Evolutionary conservation across 768 basidiomycete genomes (phyloP).

Genomic region (Kwoniella newhampshirensis): DNA sequence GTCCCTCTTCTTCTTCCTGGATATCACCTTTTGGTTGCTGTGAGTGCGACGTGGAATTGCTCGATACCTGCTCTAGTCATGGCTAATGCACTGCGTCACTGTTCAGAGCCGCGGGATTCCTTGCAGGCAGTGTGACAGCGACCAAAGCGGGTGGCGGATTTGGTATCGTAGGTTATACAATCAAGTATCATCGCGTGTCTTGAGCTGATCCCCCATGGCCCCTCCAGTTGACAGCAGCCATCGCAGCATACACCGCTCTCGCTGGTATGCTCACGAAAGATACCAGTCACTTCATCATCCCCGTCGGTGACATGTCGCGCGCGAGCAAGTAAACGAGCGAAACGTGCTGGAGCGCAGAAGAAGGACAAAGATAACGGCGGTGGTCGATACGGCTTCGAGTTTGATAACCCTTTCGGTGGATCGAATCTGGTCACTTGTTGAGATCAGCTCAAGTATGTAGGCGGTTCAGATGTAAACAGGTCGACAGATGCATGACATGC

Average conservation of each 20-base stretch:
- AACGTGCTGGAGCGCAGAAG: too few species aligned
- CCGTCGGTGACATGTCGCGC: slow-evolving; percentile 46
- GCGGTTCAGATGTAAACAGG: too few species aligned
- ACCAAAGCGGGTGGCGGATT: slow-evolving; percentile 53
- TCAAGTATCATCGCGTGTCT: neutral
- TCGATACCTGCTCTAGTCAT: neutral
- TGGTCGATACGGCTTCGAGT: too few species aligned
- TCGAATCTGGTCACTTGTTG: too few species aligned
- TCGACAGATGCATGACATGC: too few species aligned
- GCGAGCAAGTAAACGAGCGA: slow-evolving; percentile 6
- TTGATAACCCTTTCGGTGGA: too few species aligned
- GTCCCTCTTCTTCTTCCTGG: slow-evolving; percentile 61
- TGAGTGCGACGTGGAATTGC: slow-evolving; percentile 13
- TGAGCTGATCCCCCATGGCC: neutral
- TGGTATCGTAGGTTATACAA: slow-evolving; percentile 46
- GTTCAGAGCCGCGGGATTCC: slow-evolving; percentile 53
- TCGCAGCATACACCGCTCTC: slow-evolving; percentile 52
- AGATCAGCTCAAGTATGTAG: too few species aligned
- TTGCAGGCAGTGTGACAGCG: slow-evolving; percentile 39
- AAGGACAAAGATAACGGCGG: too few species aligned
- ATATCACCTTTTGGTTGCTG: slow-evolving; percentile 57
- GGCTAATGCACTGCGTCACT: too few species aligned
- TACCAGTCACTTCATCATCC: slow-evolving; percentile 50
- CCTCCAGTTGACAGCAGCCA: slow-evolving; percentile 45
- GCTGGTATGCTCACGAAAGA: slow-evolving; percentile 54